Conservation (phyloP, 208 protist species). For the Endotrypanum monterogeii region DNA sequence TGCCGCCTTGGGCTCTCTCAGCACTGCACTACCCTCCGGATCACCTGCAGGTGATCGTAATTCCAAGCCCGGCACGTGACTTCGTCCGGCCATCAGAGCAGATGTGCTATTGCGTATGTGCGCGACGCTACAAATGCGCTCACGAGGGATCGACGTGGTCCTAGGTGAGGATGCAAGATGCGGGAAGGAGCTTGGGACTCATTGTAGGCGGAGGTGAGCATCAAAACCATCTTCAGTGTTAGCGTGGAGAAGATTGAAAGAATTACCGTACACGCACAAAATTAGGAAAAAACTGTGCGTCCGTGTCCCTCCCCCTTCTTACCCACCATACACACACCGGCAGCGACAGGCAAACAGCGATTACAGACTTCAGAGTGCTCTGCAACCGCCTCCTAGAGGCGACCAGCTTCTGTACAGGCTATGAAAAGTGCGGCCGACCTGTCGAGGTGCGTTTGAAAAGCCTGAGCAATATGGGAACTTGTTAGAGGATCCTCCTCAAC, state of each 20-base stretch:
- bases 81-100: constrained; percentile 17
- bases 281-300: too few relatives aligned
- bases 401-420: neutral
- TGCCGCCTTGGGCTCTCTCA: constrained; percentile 1
- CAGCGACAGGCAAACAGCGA: too few relatives aligned
- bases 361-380: too few relatives aligned
- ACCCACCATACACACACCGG: too few relatives aligned
- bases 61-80: constrained; percentile 17
- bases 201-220: too few relatives aligned
- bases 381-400: too few relatives aligned
- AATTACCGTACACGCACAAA: too few relatives aligned
- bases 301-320: too few relatives aligned
- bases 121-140: neutral
- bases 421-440: neutral
- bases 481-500: constrained; percentile 1
- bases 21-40: constrained; percentile 5
- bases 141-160: constrained; percentile 25
- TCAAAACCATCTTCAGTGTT: too few relatives aligned
- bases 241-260: too few relatives aligned
- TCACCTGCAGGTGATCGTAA: constrained; percentile 28
- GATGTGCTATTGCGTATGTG: neutral
- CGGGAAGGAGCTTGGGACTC: too few relatives aligned
- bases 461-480: constrained; percentile 12
- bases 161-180: too few relatives aligned
- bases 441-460: constrained; percentile 18